Evolutionary conservation across 768 basidiomycete species (phyloP), one percentile per base, ranked within the genome.

Genomic region (Hygrophorus pudorinus): DNA sequence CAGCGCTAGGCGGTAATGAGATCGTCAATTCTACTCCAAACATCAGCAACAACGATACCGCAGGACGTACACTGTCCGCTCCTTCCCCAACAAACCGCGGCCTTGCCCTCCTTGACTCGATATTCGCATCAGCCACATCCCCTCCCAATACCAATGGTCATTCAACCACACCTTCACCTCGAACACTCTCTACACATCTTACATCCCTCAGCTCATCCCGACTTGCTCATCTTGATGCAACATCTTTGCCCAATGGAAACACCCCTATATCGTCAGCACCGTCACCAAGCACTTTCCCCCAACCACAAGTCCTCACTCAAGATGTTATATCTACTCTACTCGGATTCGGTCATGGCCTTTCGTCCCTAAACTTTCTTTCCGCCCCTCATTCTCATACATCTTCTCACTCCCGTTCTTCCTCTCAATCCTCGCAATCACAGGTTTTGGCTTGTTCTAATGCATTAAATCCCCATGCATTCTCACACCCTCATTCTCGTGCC

Each of bases 221-320:
- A 9, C 24, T 13, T 13, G 11, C 14, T 2, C 18, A 12, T 35
- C 20, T 6, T 33, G 18, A 34, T 12, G n/a, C 42, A 13, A 10
- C 7, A 9, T 31, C 17, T 3, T 33, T 21, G n/a, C 6, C 29
- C 6, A 39, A 32, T 13, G 27, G 20, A 3, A 4, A n/a, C 10
- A 11, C 14, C 10, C 11, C 45, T n/a, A 38, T 11, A 16, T 12
- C 34, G 20, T 24, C 38, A 3, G 49, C 46, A 20, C 49, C 48
- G 20, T 46, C 47, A 8, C 31, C 50, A 31, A 51, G 48, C 41
- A 65, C 66, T 1, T 68, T 65, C 2, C 53, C 72, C 9, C 64
- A 67, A 5, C 81, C 82, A 0, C 81, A 85, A 55, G 71, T 85
- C 14, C 72, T 87, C 36, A 79, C 76, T 41, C 78, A 81, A 56